Base-by-base conservation (phyloP, 2,329 filamentous ascomycete genomes). In the Tolypocladium ophioglossoides region DNA sequence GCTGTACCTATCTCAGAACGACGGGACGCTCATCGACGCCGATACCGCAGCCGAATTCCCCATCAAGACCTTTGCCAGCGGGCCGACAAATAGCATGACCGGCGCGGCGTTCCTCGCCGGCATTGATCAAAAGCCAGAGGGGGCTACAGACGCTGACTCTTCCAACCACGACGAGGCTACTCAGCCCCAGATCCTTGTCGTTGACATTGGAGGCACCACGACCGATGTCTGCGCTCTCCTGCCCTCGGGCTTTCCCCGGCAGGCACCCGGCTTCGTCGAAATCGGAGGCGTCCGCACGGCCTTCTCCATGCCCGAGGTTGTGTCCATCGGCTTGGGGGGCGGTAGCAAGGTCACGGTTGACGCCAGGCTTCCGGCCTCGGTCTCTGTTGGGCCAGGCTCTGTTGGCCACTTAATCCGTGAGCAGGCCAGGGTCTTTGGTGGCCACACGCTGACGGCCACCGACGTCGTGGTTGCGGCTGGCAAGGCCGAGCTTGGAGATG, bases 151-250 rank as follows among this genome's bases (percentile, higher is more conserved):
- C 3, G 53, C 32, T 18, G 50, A 44, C 14, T 3, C 35, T 30
- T 0, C 52, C 35, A 16, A 59, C 7, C 5, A 27, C 27, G 44
- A 47, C 8, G 44, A 34, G 11, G 27, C 18, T 20, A 6, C 44
- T 20, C 27, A 64, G 24, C 66, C 68, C 1, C 70, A 72, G 39
- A 50, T 72, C 1, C 59, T 83, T 46, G 78, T 82, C 0, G 73
- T 83, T 2, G 81, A 84, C 59, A 75, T 84, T 32, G 81, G 82
- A 9, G 81, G 81, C 18, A 84, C 82, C 0, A 84, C 80, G 0
- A 80, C 79, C 2, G 82, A 85, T 63, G 76, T 83, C 10, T 80
- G 80, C 30, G 72, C 79, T 0, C 64, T 85, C 2, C 68, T 83
- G 1, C 75, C 78, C 0, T 81, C 76, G 2, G 82, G 82, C 0